Conservation (phyloP, 306 rosid genomes). For the Cyclanthera cordifolia region DNA sequence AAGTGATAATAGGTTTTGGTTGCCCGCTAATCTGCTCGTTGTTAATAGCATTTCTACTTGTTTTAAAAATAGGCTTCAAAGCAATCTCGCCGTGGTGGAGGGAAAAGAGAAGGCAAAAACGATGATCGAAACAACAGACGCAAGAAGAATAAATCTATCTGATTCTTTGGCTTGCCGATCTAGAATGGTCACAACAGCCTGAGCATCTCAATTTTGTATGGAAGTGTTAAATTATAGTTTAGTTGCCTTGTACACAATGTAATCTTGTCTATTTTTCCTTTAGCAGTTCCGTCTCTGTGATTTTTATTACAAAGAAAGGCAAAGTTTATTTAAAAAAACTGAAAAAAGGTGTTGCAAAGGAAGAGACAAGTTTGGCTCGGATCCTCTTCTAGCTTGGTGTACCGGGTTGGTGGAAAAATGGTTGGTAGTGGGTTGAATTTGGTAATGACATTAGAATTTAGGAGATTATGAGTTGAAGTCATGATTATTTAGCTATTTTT, state of each 20-base stretch:
- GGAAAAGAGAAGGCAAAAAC: slow-evolving; percentile 26
- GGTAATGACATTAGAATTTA: too few species aligned
- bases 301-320: not conserved
- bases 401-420: not conserved
- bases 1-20: not conserved
- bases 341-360: not conserved
- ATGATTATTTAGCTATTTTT: too few species aligned
- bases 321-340: not conserved
- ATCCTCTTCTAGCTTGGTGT: not conserved
- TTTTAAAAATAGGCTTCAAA: slow-evolving; percentile 35
- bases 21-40: not conserved
- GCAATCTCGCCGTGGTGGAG: slow-evolving; percentile 23
- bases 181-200: not conserved
- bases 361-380: not conserved
- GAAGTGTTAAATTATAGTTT: slow-evolving; percentile 2
- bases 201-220: not conserved
- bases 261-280: too few species aligned
- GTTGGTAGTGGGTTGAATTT: not conserved
- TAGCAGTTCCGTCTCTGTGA: too few species aligned
- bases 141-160: slow-evolving; percentile 26
- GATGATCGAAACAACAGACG: slow-evolving; percentile 23
- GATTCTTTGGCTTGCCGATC: slow-evolving; percentile 12
- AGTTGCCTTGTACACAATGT: not conserved
- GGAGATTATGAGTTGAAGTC: too few species aligned
- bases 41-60: not conserved